phyloP scores from a whole-genome alignment of 768 basidiomycete genomes.

The Pleurotus tuber-regium region DNA sequence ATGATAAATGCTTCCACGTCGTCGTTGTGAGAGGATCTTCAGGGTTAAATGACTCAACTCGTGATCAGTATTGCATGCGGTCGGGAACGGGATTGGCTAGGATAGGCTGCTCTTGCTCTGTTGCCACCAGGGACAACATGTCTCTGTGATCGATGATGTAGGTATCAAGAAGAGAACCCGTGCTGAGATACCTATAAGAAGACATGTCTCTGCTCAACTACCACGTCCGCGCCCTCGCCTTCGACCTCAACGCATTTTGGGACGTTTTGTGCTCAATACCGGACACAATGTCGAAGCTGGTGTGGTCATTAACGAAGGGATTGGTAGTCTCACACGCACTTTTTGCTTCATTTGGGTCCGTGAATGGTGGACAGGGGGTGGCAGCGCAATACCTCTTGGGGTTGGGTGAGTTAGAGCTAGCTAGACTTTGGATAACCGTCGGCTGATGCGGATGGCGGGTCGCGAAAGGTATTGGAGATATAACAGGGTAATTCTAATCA shows the following conservation, averaged over 20 bases:
- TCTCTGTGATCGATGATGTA: conserved; percentile 1
- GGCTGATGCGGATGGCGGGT: conserved; percentile 1
- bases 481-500: conserved; percentile 55
- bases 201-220: conserved; percentile 33
- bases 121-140: not conserved
- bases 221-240: conserved; percentile 29
- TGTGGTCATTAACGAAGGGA: conserved; percentile 40
- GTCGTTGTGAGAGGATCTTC: conserved; percentile 2
- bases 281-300: conserved; percentile 34
- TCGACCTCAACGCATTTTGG: conserved; percentile 28
- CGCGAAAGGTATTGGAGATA: conserved; percentile 60
- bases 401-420: conserved; percentile 41
- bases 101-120: not conserved
- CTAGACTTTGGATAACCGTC: not conserved
- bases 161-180: not conserved
- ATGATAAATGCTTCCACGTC: too few species aligned
- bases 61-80: conserved; percentile 2
- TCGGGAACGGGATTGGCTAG: not conserved
- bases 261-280: conserved; percentile 32
- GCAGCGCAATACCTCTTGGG: conserved; percentile 54
- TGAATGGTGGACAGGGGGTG: conserved; percentile 23
- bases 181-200: conserved; percentile 9
- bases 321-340: conserved; percentile 37
- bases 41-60: not conserved
- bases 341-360: conserved; percentile 21